Percentiles rank a stretch among this genome's conserved stretches.
Conservation (phyloP, 148 eudicot species). For the Vaccinium myrtillus region DNA sequence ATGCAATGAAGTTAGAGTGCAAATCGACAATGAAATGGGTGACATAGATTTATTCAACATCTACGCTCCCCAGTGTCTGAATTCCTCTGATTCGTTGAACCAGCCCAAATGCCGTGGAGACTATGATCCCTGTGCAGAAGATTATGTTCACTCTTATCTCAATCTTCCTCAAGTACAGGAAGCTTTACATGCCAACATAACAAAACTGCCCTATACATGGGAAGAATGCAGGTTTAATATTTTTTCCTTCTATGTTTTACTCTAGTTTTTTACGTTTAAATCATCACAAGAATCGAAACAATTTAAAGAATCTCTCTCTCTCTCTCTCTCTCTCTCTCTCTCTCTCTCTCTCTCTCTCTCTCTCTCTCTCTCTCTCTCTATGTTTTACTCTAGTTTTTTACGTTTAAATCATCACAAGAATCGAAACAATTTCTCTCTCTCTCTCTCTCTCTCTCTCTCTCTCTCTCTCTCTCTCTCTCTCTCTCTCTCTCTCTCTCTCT, state of each 20-base stretch:
- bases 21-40: constrained; percentile 17
- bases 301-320: not conserved
- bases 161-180: constrained; percentile 30
- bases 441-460: constrained; percentile 7
- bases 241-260: not conserved
- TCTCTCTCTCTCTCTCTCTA: not conserved
- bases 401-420: too few species aligned
- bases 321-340: not conserved
- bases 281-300: not conserved
- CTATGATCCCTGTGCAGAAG: constrained; percentile 35
- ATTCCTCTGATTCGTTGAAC: constrained; percentile 3
- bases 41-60: constrained; percentile 30
- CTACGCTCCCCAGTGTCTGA: constrained; percentile 21
- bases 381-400: too few species aligned
- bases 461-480: not conserved
- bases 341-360: not conserved
- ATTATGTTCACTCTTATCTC: constrained; percentile 24
- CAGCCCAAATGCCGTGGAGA: constrained; percentile 6
- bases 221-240: constrained; percentile 21
- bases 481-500: not conserved
- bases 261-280: not conserved
- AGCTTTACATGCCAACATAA: constrained; percentile 31
- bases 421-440: too few species aligned
- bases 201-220: constrained; percentile 32
- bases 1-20: constrained; percentile 12